Evolutionary conservation across 2,329 filamentous ascomycete genomes (phyloP).

Genomic region (Apiospora koreana): DNA sequence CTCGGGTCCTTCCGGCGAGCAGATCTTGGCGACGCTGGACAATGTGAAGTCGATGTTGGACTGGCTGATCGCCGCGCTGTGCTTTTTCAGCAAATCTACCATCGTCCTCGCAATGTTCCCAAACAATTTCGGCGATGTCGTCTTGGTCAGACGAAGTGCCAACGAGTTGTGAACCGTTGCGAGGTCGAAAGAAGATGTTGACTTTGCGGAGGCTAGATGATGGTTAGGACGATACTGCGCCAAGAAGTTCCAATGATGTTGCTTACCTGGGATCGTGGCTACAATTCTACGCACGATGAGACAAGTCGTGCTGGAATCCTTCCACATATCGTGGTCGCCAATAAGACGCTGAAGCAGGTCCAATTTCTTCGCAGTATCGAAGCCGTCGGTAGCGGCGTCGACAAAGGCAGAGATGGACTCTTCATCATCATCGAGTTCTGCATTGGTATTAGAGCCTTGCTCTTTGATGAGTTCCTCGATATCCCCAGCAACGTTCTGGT

Average conservation of each 20-base stretch:
- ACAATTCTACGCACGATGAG: constrained; percentile 15
- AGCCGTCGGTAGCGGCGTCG: constrained; percentile 26
- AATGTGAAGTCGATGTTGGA: constrained; percentile 60
- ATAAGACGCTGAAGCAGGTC: constrained; percentile 25
- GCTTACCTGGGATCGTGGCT: constrained; percentile 14
- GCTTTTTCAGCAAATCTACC: constrained; percentile 50
- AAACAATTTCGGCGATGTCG: constrained; percentile 29
- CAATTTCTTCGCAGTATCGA: constrained; percentile 18
- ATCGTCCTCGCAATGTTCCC: constrained; percentile 27
- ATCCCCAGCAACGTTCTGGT: constrained; percentile 14
- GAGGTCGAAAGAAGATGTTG: constrained; percentile 21
- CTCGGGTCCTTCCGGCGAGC: constrained; percentile 23
- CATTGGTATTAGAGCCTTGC: constrained; percentile 14
- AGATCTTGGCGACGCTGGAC: constrained; percentile 42
- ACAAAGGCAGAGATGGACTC: constrained; percentile 25
- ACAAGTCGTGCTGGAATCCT: constrained; percentile 23
- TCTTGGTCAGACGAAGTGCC: constrained; percentile 23
- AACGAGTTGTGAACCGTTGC: constrained; percentile 27
- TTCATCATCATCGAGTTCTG: constrained; percentile 20
- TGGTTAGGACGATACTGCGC: background rate
- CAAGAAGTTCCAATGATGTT: background rate
- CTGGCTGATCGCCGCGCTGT: constrained; percentile 52
- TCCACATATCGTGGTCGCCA: constrained; percentile 19
- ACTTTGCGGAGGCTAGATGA: background rate
- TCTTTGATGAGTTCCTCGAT: constrained; percentile 15